Percentiles rank a stretch among this genome's conserved stretches.
phyloP scores from a whole-genome alignment of 75 land plant genomes.

The Cryptomeria japonica region DNA sequence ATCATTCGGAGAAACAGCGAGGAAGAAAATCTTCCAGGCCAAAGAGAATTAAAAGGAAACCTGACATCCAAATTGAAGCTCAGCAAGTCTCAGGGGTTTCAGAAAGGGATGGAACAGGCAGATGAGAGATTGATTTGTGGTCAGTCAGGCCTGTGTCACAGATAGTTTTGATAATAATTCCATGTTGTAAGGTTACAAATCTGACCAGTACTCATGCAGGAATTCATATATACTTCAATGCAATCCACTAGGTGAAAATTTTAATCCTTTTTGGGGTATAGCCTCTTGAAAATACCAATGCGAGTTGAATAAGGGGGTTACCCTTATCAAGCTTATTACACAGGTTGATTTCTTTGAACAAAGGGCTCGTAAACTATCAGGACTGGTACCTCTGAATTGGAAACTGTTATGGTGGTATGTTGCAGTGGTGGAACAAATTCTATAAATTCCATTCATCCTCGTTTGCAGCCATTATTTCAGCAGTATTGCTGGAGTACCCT shows the following conservation, averaged over 20 bases:
- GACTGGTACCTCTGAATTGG: background rate
- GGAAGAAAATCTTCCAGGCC: constrained; percentile 36
- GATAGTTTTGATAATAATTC: background rate
- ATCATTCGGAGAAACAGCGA: constrained; percentile 27
- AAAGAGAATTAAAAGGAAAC: constrained; percentile 13
- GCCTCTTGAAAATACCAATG: background rate
- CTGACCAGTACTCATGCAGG: background rate
- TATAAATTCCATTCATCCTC: background rate
- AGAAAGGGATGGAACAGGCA: constrained; percentile 13
- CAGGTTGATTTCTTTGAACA: background rate
- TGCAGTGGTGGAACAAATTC: background rate
- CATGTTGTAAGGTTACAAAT: background rate
- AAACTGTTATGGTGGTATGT: constrained; percentile 5
- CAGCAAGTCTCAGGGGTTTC: constrained; percentile 15
- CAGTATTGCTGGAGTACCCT: background rate
- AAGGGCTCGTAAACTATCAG: background rate
- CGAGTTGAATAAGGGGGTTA: background rate
- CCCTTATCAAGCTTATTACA: background rate
- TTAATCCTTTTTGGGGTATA: background rate
- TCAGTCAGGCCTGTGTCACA: background rate
- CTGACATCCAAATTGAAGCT: constrained; percentile 8
- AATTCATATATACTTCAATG: constrained; percentile 4
- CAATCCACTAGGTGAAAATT: constrained; percentile 1
- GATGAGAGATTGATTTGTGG: background rate
- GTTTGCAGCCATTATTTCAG: background rate